Base-by-base conservation (phyloP, 1,284 basidiomycete genomes). In the Leccinum proliferum region DNA sequence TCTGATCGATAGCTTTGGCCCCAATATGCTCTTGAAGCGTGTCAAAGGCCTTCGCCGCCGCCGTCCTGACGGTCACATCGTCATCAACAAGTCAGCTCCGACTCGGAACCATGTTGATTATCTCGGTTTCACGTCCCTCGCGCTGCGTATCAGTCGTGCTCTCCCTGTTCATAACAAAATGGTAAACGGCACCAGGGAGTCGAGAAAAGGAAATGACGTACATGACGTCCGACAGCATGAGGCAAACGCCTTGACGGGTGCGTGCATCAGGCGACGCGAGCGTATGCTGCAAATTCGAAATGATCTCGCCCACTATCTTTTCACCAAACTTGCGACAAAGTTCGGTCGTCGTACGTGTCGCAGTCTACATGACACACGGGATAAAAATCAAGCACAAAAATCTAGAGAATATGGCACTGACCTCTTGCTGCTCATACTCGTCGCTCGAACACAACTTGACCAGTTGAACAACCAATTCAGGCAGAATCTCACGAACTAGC, bases 311-410 rank as follows among this genome's bases (percentile, higher is more conserved):
- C 59, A 99, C 74, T 63, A 98, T 89, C 64, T 90, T 89, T 74
- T 99, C 97, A 55, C 97, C 96, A 68, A 97, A 96, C 78, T 98
- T 99, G 76, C 92, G 90, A 74, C 94, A 97, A 2, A 98, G 77
- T 73, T 99, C 97, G 29, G 86, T 84, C 12, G 93, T 84, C 3
- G 94, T 96, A 53, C 93, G 83, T n/a, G 85, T 86, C 18, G 93
- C 92, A 41, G 90, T 96, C 92, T 93, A 63, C 10, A 46, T 1
- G 53, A 41, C 6, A 48, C 41, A 43, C 43, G 21, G 29, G 15
- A 46, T 34, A 1, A 58, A 32, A 18, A 37, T 8, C 3, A 2
- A n/a, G n/a, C 5, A 10, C 21, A 55, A 55, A 3, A 9, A 46
- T 14, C 8, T 1, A 12, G 10, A 29, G 12, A 8, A 43, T 29